Evolutionary conservation across 2,329 filamentous ascomycete genomes (phyloP).

Genomic region (Zasmidium angulare): DNA sequence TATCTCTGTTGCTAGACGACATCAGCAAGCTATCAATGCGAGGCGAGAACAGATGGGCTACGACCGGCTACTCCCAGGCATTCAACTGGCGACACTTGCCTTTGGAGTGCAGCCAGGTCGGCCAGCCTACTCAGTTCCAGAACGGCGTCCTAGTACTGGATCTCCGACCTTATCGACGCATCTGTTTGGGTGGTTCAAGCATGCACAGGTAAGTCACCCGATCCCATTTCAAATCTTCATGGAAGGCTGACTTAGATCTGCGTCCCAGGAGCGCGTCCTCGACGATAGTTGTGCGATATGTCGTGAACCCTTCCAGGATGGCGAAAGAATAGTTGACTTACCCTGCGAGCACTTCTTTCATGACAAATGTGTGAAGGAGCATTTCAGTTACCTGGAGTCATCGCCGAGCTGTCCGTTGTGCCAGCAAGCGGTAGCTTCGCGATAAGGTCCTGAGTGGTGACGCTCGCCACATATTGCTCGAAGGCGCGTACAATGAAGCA

Average conservation of each 20-base stretch:
- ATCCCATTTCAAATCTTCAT: not conserved
- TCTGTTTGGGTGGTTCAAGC: not conserved
- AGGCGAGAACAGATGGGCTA: slow-evolving; percentile 3
- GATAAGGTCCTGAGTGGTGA: not conserved
- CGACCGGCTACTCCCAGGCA: not conserved
- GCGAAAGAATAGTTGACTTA: slow-evolving; percentile 4
- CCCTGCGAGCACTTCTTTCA: slow-evolving; percentile 11
- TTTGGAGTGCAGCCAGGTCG: not conserved
- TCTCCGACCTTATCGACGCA: not conserved
- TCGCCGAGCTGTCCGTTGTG: slow-evolving; percentile 5
- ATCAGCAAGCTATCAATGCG: not conserved
- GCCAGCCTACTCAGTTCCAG: too few species aligned
- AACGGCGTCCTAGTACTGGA: not conserved
- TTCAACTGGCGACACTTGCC: not conserved
- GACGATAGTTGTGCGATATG: slow-evolving; percentile 8
- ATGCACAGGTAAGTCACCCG: not conserved
- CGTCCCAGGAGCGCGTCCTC: slow-evolving; percentile 1
- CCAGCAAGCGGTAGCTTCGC: not conserved
- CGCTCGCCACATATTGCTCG: too few species aligned
- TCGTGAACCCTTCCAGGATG: slow-evolving; percentile 1
- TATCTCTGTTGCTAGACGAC: not conserved
- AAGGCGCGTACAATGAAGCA: too few species aligned
- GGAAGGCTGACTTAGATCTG: not conserved
- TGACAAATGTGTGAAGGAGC: slow-evolving; percentile 2
- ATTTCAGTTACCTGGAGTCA: not conserved